Conservation (phyloP, 495 filamentous ascomycete genomes). For the Lophium mytilinum region DNA sequence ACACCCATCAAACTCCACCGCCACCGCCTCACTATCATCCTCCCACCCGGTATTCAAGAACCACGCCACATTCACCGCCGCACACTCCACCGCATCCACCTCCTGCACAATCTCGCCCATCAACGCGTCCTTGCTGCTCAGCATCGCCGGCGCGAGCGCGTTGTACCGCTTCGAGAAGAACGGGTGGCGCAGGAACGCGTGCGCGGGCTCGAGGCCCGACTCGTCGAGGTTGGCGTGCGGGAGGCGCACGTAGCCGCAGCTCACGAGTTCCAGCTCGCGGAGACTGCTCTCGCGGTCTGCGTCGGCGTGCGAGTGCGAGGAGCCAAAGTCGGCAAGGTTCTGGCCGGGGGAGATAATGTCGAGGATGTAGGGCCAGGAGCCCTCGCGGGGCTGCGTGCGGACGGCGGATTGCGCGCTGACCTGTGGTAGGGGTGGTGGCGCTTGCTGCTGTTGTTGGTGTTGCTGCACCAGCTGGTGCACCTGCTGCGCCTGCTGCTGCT, state of each 20-base stretch:
- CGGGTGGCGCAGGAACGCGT: background rate
- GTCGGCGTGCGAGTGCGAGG: slow-evolving; percentile 5
- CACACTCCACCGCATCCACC: slow-evolving; percentile 23
- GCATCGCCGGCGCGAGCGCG: slow-evolving; percentile 15
- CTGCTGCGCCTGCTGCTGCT: background rate
- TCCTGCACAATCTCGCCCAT: slow-evolving; percentile 30
- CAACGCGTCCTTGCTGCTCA: slow-evolving; percentile 9
- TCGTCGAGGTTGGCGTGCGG: slow-evolving; percentile 22
- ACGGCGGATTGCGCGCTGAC: slow-evolving; percentile 1
- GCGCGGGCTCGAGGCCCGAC: slow-evolving; percentile 12
- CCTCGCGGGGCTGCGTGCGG: slow-evolving; percentile 15
- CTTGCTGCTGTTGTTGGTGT: background rate
- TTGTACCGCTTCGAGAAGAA: slow-evolving; percentile 18
- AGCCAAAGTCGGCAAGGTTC: slow-evolving; percentile 19
- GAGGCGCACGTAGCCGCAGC: slow-evolving; percentile 32
- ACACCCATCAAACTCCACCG: slow-evolving; percentile 29
- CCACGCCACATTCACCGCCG: slow-evolving; percentile 25
- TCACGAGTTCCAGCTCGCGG: slow-evolving; percentile 19
- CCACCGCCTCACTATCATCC: slow-evolving; percentile 21
- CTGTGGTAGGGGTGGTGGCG: background rate
- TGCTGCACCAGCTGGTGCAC: background rate
- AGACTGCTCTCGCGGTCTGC: slow-evolving; percentile 9
- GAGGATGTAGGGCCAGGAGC: slow-evolving; percentile 32
- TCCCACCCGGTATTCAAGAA: slow-evolving; percentile 27
- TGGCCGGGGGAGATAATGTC: slow-evolving; percentile 28